Conservation (phyloP, 352 stramenopile species). For the Phytopythium helicoides region DNA sequence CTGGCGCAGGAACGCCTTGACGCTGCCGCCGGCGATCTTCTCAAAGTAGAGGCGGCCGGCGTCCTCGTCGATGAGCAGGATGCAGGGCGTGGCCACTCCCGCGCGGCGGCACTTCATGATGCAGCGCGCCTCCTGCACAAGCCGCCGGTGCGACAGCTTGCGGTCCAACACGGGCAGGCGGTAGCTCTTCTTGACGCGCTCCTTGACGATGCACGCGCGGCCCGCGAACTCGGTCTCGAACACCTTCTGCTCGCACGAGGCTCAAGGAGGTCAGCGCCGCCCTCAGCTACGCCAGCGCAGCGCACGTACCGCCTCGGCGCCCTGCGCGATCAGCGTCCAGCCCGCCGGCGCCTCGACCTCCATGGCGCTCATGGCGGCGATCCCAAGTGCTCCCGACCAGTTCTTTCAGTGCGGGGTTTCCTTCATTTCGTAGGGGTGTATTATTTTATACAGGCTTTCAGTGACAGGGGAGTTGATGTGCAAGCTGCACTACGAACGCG, state of each 20-base stretch:
- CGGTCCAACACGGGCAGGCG: slow-evolving; percentile 71
- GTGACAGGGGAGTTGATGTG: too few relatives aligned
- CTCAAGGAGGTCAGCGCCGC: background rate
- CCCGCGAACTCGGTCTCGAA: slow-evolving; percentile 70
- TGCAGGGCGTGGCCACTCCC: slow-evolving; percentile 65
- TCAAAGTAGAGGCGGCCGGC: slow-evolving; percentile 66
- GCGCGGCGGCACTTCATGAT: slow-evolving; percentile 79
- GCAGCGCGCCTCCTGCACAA: slow-evolving; percentile 80
- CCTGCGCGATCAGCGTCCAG: slow-evolving; percentile 75
- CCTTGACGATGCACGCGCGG: slow-evolving; percentile 74
- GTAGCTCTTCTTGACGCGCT: slow-evolving; percentile 83
- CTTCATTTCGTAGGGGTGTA: too few relatives aligned
- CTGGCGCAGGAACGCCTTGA: slow-evolving; percentile 69
- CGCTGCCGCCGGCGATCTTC: slow-evolving; percentile 62
- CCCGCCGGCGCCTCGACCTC: slow-evolving; percentile 30
- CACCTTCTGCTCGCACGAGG: slow-evolving; percentile 45
- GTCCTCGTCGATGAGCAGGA: slow-evolving; percentile 82
- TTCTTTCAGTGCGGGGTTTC: too few relatives aligned
- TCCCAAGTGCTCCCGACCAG: too few relatives aligned
- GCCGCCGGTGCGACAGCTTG: slow-evolving; percentile 74
- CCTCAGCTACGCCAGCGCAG: too few relatives aligned
- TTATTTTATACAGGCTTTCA: too few relatives aligned
- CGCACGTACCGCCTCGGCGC: slow-evolving; percentile 69
- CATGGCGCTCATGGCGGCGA: too few relatives aligned
- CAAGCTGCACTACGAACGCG: too few relatives aligned